Evolutionary conservation across 176 grass and related monocot genomes (phyloP).

Genomic region (Eleusine indica): DNA sequence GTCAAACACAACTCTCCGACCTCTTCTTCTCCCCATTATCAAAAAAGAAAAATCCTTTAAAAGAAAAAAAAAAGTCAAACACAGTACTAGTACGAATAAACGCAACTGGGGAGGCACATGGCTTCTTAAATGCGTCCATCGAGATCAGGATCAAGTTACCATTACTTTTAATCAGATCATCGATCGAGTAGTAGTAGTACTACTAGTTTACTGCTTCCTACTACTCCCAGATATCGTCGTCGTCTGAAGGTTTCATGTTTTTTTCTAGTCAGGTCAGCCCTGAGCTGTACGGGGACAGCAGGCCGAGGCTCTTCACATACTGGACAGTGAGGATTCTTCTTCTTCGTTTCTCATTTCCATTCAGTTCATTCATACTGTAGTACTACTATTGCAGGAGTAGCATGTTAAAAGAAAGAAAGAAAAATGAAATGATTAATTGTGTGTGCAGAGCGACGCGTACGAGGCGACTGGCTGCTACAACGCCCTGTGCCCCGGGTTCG

Average conservation of each 20-base stretch:
- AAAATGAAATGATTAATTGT: no score
- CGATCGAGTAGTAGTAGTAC: neutral
- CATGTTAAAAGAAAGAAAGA: no score
- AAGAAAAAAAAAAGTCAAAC: no score
- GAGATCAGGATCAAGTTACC: neutral
- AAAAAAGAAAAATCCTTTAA: no score
- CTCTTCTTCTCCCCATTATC: no score
- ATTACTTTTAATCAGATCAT: neutral
- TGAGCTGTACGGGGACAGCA: constrained; percentile 94
- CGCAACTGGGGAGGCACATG: neutral
- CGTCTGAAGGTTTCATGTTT: constrained; percentile 69
- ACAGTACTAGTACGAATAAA: no score
- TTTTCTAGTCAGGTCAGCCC: constrained; percentile 99
- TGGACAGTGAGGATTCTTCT: constrained; percentile 66
- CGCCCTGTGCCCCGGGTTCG: constrained; percentile 83
- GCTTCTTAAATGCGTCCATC: neutral
- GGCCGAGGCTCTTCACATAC: constrained; percentile 93
- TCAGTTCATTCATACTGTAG: neutral
- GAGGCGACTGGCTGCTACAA: constrained; percentile 97
- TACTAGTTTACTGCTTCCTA: no score
- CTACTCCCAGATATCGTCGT: neutral
- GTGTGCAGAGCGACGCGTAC: constrained; percentile 78
- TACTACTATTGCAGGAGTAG: no score
- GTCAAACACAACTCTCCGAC: no score
- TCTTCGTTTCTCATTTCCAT: neutral